Conservation (phyloP, 495 filamentous ascomycete genomes). For the Evernia prunastri region DNA sequence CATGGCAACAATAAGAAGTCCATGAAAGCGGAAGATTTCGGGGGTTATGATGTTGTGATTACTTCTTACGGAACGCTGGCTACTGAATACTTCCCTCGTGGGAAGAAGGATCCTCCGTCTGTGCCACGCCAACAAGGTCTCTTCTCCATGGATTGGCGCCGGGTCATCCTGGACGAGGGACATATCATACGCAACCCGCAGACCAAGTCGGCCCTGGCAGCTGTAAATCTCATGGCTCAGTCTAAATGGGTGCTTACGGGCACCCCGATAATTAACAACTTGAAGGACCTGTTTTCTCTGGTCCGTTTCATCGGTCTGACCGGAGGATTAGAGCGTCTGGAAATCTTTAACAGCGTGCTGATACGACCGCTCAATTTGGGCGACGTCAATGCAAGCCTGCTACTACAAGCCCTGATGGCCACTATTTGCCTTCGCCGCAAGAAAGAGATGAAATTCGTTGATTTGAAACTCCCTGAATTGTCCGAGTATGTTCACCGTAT, state of each 20-base stretch:
- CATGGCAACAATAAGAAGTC: slow-evolving; percentile 60
- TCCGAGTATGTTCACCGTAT: slow-evolving; percentile 77
- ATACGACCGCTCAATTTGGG: slow-evolving; percentile 62
- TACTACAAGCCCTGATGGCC: slow-evolving; percentile 71
- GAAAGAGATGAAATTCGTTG: slow-evolving; percentile 87
- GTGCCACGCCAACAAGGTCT: slow-evolving; percentile 39
- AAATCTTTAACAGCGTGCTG: slow-evolving; percentile 69
- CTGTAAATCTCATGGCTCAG: slow-evolving; percentile 56
- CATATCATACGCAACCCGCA: slow-evolving; percentile 76
- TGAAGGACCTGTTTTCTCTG: slow-evolving; percentile 78
- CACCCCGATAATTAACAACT: slow-evolving; percentile 68
- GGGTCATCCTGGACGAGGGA: slow-evolving; percentile 82
- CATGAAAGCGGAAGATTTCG: slow-evolving; percentile 47
- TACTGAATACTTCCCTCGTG: slow-evolving; percentile 37
- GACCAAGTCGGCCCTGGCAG: slow-evolving; percentile 64
- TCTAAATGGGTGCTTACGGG: slow-evolving; percentile 81
- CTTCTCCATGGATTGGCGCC: slow-evolving; percentile 66
- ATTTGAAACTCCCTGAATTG: slow-evolving; percentile 70
- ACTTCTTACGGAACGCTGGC: slow-evolving; percentile 70
- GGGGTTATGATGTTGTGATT: slow-evolving; percentile 65
- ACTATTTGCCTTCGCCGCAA: slow-evolving; percentile 78
- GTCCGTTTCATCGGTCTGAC: slow-evolving; percentile 71
- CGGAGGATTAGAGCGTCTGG: slow-evolving; percentile 68
- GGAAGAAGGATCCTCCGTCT: slow-evolving; percentile 25
- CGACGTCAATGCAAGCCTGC: slow-evolving; percentile 49